Evolutionary conservation across 2,329 filamentous ascomycete genomes (phyloP), one percentile per base, ranked within the genome.

Genomic region (Trichoderma sp.): DNA sequence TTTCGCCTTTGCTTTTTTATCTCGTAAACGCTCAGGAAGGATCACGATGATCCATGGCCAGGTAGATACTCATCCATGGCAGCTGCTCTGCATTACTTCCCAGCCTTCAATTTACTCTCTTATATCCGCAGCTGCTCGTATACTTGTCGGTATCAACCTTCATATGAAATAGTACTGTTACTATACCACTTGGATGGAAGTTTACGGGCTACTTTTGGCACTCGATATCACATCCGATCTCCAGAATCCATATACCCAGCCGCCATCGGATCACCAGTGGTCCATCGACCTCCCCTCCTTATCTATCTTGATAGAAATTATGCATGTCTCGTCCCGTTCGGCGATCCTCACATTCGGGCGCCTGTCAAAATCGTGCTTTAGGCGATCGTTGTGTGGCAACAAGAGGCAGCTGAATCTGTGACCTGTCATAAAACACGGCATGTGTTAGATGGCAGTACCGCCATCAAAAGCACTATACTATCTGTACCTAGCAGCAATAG

Each of bases 171-270:
- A 49, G n/a, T 13, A 10, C 10, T 4, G 43, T 10, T 11, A 2
- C 7, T 13, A 7, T 21, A 7, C n/a, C 7, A 5, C n/a, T 49
- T 11, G 3, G 21, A 49, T n/a, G 8, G 14, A n/a, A 11, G 10
- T 10, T 4, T 10, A 21, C 35, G n/a, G n/a, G n/a, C 33, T 37
- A 2, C 40, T 14, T 5, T 16, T 7, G 8, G 27, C n/a, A 19
- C 59, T 21, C 24, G 8, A 37, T 14, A 64, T 33, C 61, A 4
- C 61, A 55, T 64, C 61, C 61, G 61, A 64, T 65, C 49, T 27
- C 61, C 35, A 19, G 24, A 29, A 1, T 5, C 11, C 33, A 35
- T 13, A 11, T 24, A 16, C 35, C 37, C 8, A 60, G 49, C 61
- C 61, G n/a, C 19, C 24, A 64, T 64, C 61, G 35, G 61, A 64